phyloP scores from a whole-genome alignment of 2,329 filamentous ascomycete species.

The Stagonosporopsis rhizophila region DNA sequence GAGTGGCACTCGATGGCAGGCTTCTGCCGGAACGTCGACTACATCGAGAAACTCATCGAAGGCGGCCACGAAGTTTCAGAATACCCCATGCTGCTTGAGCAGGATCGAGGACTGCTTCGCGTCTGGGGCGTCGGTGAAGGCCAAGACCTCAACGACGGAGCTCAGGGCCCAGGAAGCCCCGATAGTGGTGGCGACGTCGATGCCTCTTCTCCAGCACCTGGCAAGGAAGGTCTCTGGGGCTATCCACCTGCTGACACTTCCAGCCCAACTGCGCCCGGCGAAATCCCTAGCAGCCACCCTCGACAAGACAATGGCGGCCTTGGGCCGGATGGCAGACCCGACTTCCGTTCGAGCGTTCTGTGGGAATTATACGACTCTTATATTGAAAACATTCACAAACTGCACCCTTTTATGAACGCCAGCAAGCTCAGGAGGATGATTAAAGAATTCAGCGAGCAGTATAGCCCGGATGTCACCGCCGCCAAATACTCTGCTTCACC shows the following conservation, averaged over 20 bases:
- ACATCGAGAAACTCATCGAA: slow-evolving; percentile 39
- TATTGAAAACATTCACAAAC: slow-evolving; percentile 65
- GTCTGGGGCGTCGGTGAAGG: slow-evolving; percentile 83
- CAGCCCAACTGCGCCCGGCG: slow-evolving; percentile 33
- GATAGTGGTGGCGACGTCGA: slow-evolving; percentile 51
- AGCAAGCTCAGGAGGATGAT: slow-evolving; percentile 61
- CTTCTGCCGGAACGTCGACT: slow-evolving; percentile 60
- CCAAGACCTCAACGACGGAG: slow-evolving; percentile 62
- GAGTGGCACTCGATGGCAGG: slow-evolving; percentile 64
- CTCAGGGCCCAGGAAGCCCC: slow-evolving; percentile 45
- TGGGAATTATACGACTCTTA: slow-evolving; percentile 62
- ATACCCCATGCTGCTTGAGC: slow-evolving; percentile 79
- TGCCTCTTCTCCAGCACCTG: slow-evolving; percentile 50
- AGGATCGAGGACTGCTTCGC: slow-evolving; percentile 74
- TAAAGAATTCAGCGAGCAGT: slow-evolving; percentile 52
- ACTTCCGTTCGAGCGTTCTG: slow-evolving; percentile 61
- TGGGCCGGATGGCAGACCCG: slow-evolving; percentile 60
- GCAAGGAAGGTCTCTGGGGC: slow-evolving; percentile 59
- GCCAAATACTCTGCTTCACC: slow-evolving; percentile 33
- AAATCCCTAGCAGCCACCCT: slow-evolving; percentile 36
- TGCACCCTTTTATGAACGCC: slow-evolving; percentile 70
- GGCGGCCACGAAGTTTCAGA: slow-evolving; percentile 65
- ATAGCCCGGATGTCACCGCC: slow-evolving; percentile 40
- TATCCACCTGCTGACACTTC: slow-evolving; percentile 51
- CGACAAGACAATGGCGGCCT: slow-evolving; percentile 57